phyloP scores from a whole-genome alignment of 139 green algal genomes.

The Picochlorum sp. region DNA sequence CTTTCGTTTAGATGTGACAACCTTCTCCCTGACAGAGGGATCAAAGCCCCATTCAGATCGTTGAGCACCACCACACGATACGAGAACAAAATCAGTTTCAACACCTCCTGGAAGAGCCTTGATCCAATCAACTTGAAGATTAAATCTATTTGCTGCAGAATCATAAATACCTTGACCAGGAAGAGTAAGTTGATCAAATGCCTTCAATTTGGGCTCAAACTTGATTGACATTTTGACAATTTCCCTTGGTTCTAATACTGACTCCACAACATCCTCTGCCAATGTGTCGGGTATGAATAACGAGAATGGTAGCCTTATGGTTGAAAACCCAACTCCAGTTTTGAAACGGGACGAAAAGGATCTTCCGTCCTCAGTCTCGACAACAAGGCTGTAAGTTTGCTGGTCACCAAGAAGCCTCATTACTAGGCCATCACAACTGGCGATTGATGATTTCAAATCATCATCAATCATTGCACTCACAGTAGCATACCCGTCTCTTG shows the following conservation, averaged over 20 bases:
- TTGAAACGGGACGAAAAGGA: slow-evolving; percentile 55
- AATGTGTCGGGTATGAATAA: slow-evolving; percentile 60
- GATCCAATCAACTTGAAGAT: slow-evolving; percentile 70
- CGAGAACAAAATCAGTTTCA: slow-evolving; percentile 87
- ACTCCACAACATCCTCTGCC: neutral
- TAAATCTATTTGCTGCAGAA: slow-evolving; percentile 13
- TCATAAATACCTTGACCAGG: slow-evolving; percentile 20
- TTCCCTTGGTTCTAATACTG: slow-evolving; percentile 4
- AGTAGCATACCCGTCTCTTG: slow-evolving; percentile 30
- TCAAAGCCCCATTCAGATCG: slow-evolving; percentile 24
- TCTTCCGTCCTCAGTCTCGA: slow-evolving; percentile 37
- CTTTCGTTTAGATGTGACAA: slow-evolving; percentile 52
- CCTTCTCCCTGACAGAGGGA: slow-evolving; percentile 4
- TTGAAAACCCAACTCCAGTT: slow-evolving; percentile 45
- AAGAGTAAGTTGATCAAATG: slow-evolving; percentile 15
- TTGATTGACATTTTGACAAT: slow-evolving; percentile 33
- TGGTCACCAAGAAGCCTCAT: slow-evolving; percentile 68
- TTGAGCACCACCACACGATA: slow-evolving; percentile 63
- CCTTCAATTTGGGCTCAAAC: slow-evolving; percentile 31
- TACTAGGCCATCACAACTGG: slow-evolving; percentile 62
- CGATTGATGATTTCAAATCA: slow-evolving; percentile 10
- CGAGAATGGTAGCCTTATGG: slow-evolving; percentile 69
- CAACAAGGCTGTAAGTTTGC: slow-evolving; percentile 59
- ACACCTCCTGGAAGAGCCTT: slow-evolving; percentile 59
- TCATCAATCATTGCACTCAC: slow-evolving; percentile 22